Conservation (phyloP, 805 yeast species). For the Jamesozyma piceae region DNA sequence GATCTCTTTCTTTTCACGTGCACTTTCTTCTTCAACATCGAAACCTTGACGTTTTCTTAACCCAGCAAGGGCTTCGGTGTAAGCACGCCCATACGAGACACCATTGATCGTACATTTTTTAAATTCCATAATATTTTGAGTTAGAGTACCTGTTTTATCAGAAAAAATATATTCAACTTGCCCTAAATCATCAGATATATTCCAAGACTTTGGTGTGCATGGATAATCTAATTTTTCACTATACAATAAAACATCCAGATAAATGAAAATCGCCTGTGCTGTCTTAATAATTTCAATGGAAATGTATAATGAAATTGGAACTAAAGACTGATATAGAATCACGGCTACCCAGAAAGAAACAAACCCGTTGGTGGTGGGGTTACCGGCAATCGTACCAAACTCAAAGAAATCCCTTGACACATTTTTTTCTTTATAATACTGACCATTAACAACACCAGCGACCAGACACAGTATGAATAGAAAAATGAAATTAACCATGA, state of each 20-base stretch:
- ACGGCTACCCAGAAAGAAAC: conserved; percentile 69
- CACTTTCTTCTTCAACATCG: conserved; percentile 56
- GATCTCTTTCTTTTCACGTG: conserved; percentile 43
- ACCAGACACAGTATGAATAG: conserved; percentile 59
- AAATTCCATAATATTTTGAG: conserved; percentile 81
- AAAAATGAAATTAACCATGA: conserved; percentile 53
- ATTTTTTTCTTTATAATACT: conserved; percentile 40
- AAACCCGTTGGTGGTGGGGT: conserved; percentile 59
- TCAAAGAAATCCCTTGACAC: conserved; percentile 57
- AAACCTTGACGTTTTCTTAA: conserved; percentile 68
- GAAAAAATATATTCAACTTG: conserved; percentile 79
- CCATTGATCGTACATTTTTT: conserved; percentile 75
- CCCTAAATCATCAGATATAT: conserved; percentile 77
- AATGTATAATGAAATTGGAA: conserved; percentile 74
- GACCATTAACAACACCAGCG: conserved; percentile 64
- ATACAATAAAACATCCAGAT: conserved; percentile 65
- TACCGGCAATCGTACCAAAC: conserved; percentile 57
- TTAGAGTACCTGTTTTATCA: conserved; percentile 77
- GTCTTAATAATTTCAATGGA: conserved; percentile 79
- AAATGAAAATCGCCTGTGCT: conserved; percentile 72
- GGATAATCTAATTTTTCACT: conserved; percentile 65
- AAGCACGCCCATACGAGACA: conserved; percentile 63
- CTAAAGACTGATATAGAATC: conserved; percentile 68
- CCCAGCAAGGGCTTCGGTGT: conserved; percentile 78
- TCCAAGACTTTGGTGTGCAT: conserved; percentile 80